Conservation (phyloP, 495 filamentous ascomycete genomes). For the Pyrenula massariospora region DNA sequence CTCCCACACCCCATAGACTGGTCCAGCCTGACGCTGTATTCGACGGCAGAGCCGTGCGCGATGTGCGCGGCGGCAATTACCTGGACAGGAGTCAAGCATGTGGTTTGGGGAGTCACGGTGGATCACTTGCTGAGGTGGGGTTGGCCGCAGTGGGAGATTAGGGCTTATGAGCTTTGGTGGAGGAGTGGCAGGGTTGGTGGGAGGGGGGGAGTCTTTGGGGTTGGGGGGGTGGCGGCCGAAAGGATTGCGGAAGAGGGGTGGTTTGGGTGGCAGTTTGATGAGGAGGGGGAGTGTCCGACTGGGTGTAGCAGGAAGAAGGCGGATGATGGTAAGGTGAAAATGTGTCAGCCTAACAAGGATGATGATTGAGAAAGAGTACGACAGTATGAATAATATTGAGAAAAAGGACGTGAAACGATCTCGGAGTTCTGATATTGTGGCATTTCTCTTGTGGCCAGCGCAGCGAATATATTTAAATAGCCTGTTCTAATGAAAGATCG, state of each 20-base stretch:
- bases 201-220: too few relatives aligned
- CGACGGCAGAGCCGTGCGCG: not conserved
- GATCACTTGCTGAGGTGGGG: not conserved
- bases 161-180: not conserved
- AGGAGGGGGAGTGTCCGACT: not conserved
- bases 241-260: slow-evolving; percentile 34
- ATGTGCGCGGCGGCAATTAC: not conserved
- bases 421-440: too few relatives aligned
- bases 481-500: too few relatives aligned
- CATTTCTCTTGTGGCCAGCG: too few relatives aligned
- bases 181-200: not conserved
- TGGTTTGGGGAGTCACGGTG: not conserved
- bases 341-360: not conserved
- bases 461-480: too few relatives aligned
- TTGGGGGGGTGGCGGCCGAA: not conserved
- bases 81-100: not conserved
- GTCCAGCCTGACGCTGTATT: not conserved
- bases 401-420: too few relatives aligned
- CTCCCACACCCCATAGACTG: not conserved
- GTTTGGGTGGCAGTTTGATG: slow-evolving; percentile 16
- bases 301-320: not conserved
- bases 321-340: not conserved
- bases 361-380: too few relatives aligned
- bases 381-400: too few relatives aligned
- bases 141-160: not conserved